phyloP scores from a whole-genome alignment of 2,329 filamentous ascomycete species.

The Fusarium equiseti region DNA sequence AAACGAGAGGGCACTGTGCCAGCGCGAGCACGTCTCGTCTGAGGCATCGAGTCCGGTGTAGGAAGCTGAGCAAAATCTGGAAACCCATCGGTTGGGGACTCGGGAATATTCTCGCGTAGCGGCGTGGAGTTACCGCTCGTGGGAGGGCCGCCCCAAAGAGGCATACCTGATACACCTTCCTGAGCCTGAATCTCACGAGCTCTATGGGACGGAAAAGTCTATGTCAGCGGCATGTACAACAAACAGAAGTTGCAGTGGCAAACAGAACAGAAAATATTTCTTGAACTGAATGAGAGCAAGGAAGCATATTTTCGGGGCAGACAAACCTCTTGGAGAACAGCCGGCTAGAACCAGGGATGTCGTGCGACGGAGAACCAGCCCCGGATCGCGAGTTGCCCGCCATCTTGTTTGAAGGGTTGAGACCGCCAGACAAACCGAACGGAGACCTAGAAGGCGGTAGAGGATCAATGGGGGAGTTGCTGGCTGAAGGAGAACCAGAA shows the following conservation, averaged over 20 bases:
- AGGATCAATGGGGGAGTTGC: constrained; percentile 83
- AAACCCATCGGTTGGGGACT: constrained; percentile 95
- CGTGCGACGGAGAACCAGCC: constrained; percentile 96
- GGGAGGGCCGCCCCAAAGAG: constrained; percentile 92
- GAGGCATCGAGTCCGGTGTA: constrained; percentile 73
- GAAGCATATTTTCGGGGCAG: constrained; percentile 31
- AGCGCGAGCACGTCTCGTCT: constrained; percentile 84
- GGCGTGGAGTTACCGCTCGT: constrained; percentile 97
- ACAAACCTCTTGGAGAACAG: constrained; percentile 93
- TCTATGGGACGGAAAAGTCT: constrained; percentile 60
- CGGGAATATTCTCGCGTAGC: constrained; percentile 95
- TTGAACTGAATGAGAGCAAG: neutral
- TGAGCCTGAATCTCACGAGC: constrained; percentile 97
- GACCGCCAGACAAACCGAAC: constrained; percentile 74
- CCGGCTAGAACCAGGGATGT: constrained; percentile 77
- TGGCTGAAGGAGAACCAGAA: constrained; percentile 83
- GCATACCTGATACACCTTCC: constrained; percentile 81
- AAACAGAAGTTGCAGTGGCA: neutral
- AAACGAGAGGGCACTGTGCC: constrained; percentile 97
- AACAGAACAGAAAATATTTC: constrained; percentile 26
- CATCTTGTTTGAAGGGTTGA: constrained; percentile 71
- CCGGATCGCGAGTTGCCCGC: constrained; percentile 76
- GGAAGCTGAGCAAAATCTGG: constrained; percentile 85
- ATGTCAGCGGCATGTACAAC: constrained; percentile 26
- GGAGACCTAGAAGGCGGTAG: constrained; percentile 75